phyloP scores from a whole-genome alignment of 306 rosid genomes.

The Trifolium repens region DNA sequence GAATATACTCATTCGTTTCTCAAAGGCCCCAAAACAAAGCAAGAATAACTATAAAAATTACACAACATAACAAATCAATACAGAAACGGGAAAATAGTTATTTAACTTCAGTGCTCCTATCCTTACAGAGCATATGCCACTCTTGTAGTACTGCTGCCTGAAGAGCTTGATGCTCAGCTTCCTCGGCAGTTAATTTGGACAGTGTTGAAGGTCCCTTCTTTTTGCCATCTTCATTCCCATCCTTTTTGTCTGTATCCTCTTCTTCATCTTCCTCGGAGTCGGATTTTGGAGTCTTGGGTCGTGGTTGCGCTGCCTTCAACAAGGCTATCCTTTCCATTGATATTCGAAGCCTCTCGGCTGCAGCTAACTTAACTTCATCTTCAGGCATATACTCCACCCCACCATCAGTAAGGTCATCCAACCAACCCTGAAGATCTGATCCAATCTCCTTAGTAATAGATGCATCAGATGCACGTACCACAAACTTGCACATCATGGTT shows the following conservation, averaged over 20 bases:
- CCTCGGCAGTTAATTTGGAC: conserved; percentile 90
- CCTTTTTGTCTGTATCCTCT: conserved; percentile 53
- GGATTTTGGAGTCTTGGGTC: conserved; percentile 66
- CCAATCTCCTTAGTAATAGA: conserved; percentile 91
- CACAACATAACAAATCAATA: neutral
- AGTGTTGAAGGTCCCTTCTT: conserved; percentile 88
- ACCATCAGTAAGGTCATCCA: conserved; percentile 97
- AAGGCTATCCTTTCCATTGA: conserved; percentile 96
- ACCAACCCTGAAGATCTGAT: conserved; percentile 96
- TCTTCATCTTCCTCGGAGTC: conserved; percentile 61
- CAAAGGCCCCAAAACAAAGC: neutral
- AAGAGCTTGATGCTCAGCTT: conserved; percentile 97
- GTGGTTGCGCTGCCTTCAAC: conserved; percentile 93
- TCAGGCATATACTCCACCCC: conserved; percentile 98
- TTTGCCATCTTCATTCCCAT: conserved; percentile 61
- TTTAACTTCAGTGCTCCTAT: conserved; percentile 72
- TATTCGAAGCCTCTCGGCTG: conserved; percentile 90
- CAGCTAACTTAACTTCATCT: conserved; percentile 92
- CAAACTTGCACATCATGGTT: conserved; percentile 93
- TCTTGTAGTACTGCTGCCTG: conserved; percentile 97
- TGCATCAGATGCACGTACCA: conserved; percentile 92
- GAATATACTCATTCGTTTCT: conserved; percentile 42
- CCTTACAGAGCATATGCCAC: conserved; percentile 93
- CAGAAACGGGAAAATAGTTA: conserved; percentile 28
- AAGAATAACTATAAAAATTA: neutral